These are phyloP conservation scores for Exophiala bonariae DNA, from an alignment of 2,329 filamentous ascomycete genomes.

Conservation along the genomic window DNA sequence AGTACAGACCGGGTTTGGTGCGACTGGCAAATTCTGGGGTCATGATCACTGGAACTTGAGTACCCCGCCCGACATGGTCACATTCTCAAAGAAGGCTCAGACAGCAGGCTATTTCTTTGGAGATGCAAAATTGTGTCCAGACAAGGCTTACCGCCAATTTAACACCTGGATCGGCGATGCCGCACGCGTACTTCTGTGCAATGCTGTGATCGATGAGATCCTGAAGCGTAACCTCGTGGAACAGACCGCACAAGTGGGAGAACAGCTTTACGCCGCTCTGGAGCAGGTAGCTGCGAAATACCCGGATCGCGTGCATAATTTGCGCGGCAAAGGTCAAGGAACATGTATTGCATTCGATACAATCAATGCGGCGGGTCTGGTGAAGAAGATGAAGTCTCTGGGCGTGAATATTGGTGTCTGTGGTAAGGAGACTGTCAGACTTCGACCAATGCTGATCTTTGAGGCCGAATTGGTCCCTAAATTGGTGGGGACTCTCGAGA, in stretches of 20 bases:
- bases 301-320: conserved; percentile 75
- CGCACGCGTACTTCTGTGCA: conserved; percentile 79
- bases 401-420: conserved; percentile 85
- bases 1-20: conserved; percentile 89
- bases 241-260: conserved; percentile 74
- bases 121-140: conserved; percentile 75
- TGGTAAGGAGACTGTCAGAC: conserved; percentile 69
- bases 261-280: conserved; percentile 73
- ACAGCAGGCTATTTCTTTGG: conserved; percentile 91
- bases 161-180: conserved; percentile 98
- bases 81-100: conserved; percentile 94
- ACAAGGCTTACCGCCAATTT: conserved; percentile 94
- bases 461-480: conserved; percentile 84
- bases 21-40: conserved; percentile 93
- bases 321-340: conserved; percentile 82
- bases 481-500: conserved; percentile 74
- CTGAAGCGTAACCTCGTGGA: conserved; percentile 72
- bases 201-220: conserved; percentile 80
- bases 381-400: conserved; percentile 72
- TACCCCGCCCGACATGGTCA: conserved; percentile 85
- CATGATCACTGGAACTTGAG: conserved; percentile 90
- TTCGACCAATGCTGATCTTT: conserved; percentile 88
- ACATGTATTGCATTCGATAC: conserved; percentile 92
- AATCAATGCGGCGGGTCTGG: conserved; percentile 45
- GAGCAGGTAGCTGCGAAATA: conserved; percentile 68